Evolutionary conservation across 306 rosid genomes (phyloP), one percentile per base, ranked within the genome.

Genomic region (Dryas octopetala): DNA sequence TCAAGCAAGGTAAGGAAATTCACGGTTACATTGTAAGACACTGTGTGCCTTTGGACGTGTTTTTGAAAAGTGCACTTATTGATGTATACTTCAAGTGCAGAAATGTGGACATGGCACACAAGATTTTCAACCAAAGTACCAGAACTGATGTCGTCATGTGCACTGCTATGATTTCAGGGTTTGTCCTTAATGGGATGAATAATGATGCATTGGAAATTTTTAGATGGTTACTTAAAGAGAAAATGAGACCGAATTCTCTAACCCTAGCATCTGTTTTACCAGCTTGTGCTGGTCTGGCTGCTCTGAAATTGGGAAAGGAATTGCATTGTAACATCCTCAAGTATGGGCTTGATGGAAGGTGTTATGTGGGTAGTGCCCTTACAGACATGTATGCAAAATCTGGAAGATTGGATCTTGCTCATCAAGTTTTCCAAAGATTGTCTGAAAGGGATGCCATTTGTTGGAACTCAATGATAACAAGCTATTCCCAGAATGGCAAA

Each of bases 381-480:
- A 84, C 87, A 61, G 86, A 86, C 62, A 87, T 91, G 97, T 91
- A 91, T 74, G 90, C 97, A 65, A 91, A 91, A 76, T 87, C 87
- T 83, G 97, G 97, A 81, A 86, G 90, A 71, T 60, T 91, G 82
- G 90, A 89, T 80, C 93, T 91, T 77, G 88, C 91, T 50, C 76
- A 70, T 82, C 81, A 49, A 46, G 78, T 71, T 76, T 89, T 91
- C 61, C 66, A 76, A 49, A 73, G 89, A 81, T 79, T 79, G 86
- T 62, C 87, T 5, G 83, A 79, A 75, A 87, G 80, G 77, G 97
- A 91, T 85, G 81, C 84, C 73, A 83, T 91, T 40, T 91, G 89
- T 79, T 91, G 97, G 97, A 91, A 89, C 80, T 80, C 88, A 38
- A 87, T 91, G 89, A 85, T 88, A 66, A 73, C 87, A 60, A 87